Evolutionary conservation across 805 yeast species (phyloP).

Genomic region (Jamesozyma lodderae): DNA sequence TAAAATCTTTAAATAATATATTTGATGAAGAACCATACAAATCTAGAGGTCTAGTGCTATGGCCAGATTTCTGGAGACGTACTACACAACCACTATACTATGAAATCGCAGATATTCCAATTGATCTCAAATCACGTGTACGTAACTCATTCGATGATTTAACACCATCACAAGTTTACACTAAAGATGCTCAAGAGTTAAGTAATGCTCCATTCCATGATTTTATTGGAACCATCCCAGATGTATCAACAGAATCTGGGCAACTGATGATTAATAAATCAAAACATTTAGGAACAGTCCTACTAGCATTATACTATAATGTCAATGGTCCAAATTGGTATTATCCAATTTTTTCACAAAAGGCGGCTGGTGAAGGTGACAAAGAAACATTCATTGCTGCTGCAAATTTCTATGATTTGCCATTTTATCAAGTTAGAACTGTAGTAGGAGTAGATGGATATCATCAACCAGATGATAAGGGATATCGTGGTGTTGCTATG

Average conservation of each 20-base stretch:
- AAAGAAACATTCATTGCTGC: constrained; percentile 68
- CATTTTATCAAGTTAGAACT: constrained; percentile 42
- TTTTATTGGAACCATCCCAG: constrained; percentile 55
- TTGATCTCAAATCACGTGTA: constrained; percentile 34
- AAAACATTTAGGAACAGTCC: constrained; percentile 46
- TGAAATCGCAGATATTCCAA: constrained; percentile 51
- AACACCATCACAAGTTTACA: constrained; percentile 26
- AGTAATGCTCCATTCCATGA: constrained; percentile 43
- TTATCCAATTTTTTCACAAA: constrained; percentile 64
- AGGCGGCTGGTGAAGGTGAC: constrained; percentile 73
- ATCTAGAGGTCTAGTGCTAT: constrained; percentile 45
- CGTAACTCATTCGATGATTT: constrained; percentile 31
- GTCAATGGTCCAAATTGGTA: constrained; percentile 57
- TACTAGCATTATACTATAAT: constrained; percentile 58
- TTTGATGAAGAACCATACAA: constrained; percentile 45
- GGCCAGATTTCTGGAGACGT: constrained; percentile 90
- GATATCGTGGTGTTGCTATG: constrained; percentile 65
- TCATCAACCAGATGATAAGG: constrained; percentile 16
- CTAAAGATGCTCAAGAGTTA: constrained; percentile 13
- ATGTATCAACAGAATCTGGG: constrained; percentile 67
- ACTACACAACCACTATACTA: constrained; percentile 69
- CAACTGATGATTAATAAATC: constrained; percentile 56
- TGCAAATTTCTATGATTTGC: constrained; percentile 39
- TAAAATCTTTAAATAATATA: constrained; percentile 51
- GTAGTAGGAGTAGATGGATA: constrained; percentile 31